These are phyloP conservation scores for Hemileccinum rubropunctum DNA, from an alignment of 768 basidiomycete species.

Conservation along the genomic window DNA sequence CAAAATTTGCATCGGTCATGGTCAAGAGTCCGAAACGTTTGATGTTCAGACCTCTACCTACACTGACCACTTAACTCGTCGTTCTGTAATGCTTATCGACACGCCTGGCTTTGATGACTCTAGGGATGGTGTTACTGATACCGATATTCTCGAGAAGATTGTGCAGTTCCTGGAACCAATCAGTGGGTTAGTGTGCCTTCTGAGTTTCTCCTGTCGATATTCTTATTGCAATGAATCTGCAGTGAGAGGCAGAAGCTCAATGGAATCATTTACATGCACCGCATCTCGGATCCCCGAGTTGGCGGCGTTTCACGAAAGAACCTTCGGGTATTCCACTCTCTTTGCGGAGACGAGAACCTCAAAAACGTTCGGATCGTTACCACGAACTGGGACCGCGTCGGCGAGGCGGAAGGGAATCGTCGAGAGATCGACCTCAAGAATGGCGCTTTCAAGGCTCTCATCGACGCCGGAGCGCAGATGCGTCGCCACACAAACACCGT, in stretches of 20 bases:
- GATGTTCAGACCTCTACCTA: not conserved
- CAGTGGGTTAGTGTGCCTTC: not conserved
- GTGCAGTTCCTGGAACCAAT: not conserved
- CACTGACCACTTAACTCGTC: not conserved
- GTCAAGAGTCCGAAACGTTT: constrained; percentile 4
- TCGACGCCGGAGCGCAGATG: constrained; percentile 41
- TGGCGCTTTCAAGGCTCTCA: constrained; percentile 41
- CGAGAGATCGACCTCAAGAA: constrained; percentile 30
- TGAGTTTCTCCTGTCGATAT: not conserved
- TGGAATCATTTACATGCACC: constrained; percentile 46
- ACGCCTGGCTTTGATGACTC: constrained; percentile 13
- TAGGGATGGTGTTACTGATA: constrained; percentile 12
- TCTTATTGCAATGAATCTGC: not conserved
- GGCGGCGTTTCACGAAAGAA: constrained; percentile 40
- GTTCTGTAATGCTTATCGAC: constrained; percentile 16
- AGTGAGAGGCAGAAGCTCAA: constrained; percentile 25
- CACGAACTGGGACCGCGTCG: constrained; percentile 44
- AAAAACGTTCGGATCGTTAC: constrained; percentile 44
- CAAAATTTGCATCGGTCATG: constrained; percentile 3
- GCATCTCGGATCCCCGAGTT: constrained; percentile 41
- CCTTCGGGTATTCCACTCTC: constrained; percentile 41
- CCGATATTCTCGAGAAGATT: constrained; percentile 22
- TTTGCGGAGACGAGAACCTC: constrained; percentile 45
- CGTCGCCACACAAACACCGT: constrained; percentile 37
- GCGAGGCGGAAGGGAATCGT: constrained; percentile 17